A percentile compares a stretch with the other conserved stretches of the same genome.
phyloP scores from a whole-genome alignment of 169 alveolate genomes.

The Plasmodium gallinaceum region DNA sequence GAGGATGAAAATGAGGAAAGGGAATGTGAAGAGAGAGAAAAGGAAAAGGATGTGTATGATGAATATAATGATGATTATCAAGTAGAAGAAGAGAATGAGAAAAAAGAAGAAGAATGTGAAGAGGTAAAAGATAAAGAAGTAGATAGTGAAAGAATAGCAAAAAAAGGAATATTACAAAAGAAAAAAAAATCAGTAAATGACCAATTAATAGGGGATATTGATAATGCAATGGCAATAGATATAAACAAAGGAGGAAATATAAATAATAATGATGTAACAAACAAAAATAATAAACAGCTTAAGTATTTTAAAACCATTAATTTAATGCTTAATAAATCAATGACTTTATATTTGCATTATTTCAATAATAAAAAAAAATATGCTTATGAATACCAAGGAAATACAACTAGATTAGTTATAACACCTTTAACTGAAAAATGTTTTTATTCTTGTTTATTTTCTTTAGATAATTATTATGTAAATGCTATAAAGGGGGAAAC shows the following conservation, averaged over 20 bases:
- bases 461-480: constrained; percentile 95
- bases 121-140: constrained; percentile 15
- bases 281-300: constrained; percentile 56
- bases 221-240: constrained; percentile 23
- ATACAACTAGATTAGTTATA: constrained; percentile 95
- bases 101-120: neutral
- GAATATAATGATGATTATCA: neutral
- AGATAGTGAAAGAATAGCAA: neutral
- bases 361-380: constrained; percentile 95
- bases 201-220: neutral
- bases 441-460: constrained; percentile 95
- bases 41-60: neutral
- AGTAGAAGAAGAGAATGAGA: constrained; percentile 5
- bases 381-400: constrained; percentile 98
- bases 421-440: constrained; percentile 98
- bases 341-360: constrained; percentile 91
- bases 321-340: constrained; percentile 74
- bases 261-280: constrained; percentile 14
- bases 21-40: neutral
- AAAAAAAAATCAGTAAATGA: constrained; percentile 28
- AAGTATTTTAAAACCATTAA: constrained; percentile 67
- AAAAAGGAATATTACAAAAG: constrained; percentile 21
- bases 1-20: constrained; percentile 29
- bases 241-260: constrained; percentile 2
- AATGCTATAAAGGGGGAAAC: constrained; percentile 99